Evolutionary conservation across 257 asterid species (phyloP).

Genomic region (Voacanga thouarsii): DNA sequence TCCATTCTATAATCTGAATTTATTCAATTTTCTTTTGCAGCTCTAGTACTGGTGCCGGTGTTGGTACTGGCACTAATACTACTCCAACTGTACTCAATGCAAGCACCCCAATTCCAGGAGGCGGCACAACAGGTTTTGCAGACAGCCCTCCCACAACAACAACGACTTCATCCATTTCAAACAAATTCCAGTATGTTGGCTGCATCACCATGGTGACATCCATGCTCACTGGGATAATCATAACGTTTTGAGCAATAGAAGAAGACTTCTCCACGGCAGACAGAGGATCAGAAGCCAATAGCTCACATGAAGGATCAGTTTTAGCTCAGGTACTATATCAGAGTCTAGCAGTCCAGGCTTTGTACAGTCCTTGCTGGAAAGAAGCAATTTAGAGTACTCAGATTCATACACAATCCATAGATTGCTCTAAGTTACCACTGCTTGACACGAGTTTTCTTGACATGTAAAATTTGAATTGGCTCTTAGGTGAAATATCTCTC

Average conservation of each 20-base stretch:
- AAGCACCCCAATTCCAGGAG: constrained; percentile 52
- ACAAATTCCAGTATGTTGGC: constrained; percentile 31
- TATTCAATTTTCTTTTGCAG: constrained; percentile 32
- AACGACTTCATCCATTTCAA: constrained; percentile 36
- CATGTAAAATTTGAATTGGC: constrained; percentile 7
- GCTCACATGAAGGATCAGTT: neutral
- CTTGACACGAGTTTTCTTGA: neutral
- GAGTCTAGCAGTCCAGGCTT: constrained; percentile 14
- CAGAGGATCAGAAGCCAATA: constrained; percentile 3
- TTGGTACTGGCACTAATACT: constrained; percentile 13
- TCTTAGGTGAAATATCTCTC: neutral
- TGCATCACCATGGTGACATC: constrained; percentile 35
- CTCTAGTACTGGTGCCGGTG: neutral
- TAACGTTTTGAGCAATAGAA: constrained; percentile 18
- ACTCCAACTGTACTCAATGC: constrained; percentile 47
- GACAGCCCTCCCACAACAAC: constrained; percentile 39
- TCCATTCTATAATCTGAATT: neutral
- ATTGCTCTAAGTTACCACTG: constrained; percentile 9
- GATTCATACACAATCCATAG: neutral
- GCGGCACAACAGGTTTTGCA: constrained; percentile 41
- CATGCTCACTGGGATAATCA: constrained; percentile 33
- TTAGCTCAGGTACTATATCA: constrained; percentile 17
- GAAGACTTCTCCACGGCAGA: neutral
- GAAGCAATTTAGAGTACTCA: constrained; percentile 15
- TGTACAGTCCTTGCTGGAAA: constrained; percentile 31